Conservation (phyloP, 2,329 filamentous ascomycete species). For the Pseudogymnoascus sp. region DNA sequence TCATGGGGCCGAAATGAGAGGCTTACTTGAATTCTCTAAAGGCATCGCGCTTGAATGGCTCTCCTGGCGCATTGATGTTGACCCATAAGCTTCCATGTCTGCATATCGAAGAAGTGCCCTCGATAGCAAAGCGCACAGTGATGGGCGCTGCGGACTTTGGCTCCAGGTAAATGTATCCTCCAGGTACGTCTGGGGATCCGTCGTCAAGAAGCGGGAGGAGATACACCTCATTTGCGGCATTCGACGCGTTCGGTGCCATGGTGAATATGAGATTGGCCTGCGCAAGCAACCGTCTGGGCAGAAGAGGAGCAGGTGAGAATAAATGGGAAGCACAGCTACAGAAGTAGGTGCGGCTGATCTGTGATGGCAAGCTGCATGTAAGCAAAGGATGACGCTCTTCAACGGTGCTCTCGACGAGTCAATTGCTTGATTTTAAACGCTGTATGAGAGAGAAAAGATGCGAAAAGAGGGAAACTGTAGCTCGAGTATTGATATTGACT, state of each 20-base stretch:
- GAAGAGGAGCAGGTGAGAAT: not conserved
- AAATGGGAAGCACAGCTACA: not conserved
- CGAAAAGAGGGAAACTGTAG: not conserved
- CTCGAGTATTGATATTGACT: not conserved
- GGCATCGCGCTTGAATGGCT: slow-evolving; percentile 64
- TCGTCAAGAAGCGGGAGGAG: slow-evolving; percentile 85
- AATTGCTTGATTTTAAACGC: not conserved
- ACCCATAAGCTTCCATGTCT: slow-evolving; percentile 92
- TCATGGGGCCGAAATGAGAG: not conserved
- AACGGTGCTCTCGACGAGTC: not conserved
- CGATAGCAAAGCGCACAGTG: slow-evolving; percentile 77
- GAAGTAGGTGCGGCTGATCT: not conserved
- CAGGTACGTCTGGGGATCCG: slow-evolving; percentile 80
- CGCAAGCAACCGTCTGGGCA: not conserved
- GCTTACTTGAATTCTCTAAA: slow-evolving; percentile 87
- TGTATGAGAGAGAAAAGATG: not conserved
- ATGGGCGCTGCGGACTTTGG: slow-evolving; percentile 66
- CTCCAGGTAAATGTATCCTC: slow-evolving; percentile 86
- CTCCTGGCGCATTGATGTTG: slow-evolving; percentile 75
- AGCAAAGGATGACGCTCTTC: slow-evolving; percentile 1
- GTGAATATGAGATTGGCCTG: not conserved
- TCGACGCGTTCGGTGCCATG: slow-evolving; percentile 54
- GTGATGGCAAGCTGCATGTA: slow-evolving; percentile 5
- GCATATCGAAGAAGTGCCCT: slow-evolving; percentile 93
- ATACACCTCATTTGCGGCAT: slow-evolving; percentile 66